These are phyloP conservation scores for Jamesozyma gamospora DNA, from an alignment of 805 yeast species.

Conservation along the genomic window DNA sequence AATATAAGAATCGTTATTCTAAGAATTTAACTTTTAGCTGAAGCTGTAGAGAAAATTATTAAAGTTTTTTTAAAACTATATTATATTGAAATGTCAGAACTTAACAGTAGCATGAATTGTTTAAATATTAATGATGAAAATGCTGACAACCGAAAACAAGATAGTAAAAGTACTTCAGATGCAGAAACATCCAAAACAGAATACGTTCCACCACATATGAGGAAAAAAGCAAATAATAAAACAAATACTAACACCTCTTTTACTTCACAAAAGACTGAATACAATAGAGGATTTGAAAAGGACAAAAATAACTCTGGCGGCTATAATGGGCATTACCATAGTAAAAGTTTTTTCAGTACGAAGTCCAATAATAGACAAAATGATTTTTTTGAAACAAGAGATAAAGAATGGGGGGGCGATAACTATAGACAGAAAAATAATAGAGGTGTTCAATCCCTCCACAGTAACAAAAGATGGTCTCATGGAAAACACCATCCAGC, in stretches of 20 bases:
- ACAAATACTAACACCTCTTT: too few relatives aligned
- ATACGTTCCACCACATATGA: constrained; percentile 27
- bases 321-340: background rate
- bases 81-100: background rate
- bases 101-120: background rate
- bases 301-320: constrained; percentile 20
- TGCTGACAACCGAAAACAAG: background rate
- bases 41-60: too few relatives aligned
- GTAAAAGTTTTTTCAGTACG: background rate
- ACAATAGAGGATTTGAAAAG: too few relatives aligned
- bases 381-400: background rate
- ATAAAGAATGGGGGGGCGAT: too few relatives aligned
- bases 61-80: too few relatives aligned
- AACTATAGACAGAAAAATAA: background rate
- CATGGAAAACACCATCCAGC: constrained; percentile 85
- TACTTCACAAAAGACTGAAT: too few relatives aligned
- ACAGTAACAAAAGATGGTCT: constrained; percentile 40
- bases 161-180: constrained; percentile 22
- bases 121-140: background rate
- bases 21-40: too few relatives aligned
- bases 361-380: background rate
- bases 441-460: background rate
- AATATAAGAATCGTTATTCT: too few relatives aligned
- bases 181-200: constrained; percentile 29
- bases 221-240: constrained; percentile 21